Evolutionary conservation across 768 basidiomycete species (phyloP).

Genomic region (Tulasnella sp.): DNA sequence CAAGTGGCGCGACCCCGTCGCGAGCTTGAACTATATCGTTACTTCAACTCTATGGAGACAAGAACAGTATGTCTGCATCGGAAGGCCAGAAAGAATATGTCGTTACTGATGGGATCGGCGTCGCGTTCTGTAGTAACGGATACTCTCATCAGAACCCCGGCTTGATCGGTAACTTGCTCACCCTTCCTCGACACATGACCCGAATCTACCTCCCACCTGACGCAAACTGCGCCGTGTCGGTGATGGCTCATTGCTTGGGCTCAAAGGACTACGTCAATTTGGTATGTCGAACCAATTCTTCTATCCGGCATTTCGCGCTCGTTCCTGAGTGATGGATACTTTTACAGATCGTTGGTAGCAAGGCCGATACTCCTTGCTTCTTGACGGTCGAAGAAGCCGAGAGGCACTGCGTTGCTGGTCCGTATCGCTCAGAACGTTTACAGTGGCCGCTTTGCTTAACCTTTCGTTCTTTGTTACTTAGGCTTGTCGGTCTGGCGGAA

Average conservation of each 20-base stretch:
- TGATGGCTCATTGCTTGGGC: slow-evolving; percentile 70
- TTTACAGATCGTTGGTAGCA: slow-evolving; percentile 64
- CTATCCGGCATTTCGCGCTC: not conserved
- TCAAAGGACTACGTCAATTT: slow-evolving; percentile 80
- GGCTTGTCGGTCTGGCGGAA: slow-evolving; percentile 83
- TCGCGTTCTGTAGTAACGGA: slow-evolving; percentile 7
- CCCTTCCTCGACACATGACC: slow-evolving; percentile 56
- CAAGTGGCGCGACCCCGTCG: slow-evolving; percentile 56
- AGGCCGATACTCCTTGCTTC: slow-evolving; percentile 74
- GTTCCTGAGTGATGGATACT: not conserved
- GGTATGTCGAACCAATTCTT: not conserved
- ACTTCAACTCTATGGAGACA: slow-evolving; percentile 80
- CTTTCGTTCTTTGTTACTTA: not conserved
- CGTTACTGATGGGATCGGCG: not conserved
- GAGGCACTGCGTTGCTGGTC: slow-evolving; percentile 28
- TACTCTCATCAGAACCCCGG: slow-evolving; percentile 41
- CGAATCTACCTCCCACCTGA: slow-evolving; percentile 86
- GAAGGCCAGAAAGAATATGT: not conserved
- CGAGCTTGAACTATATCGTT: slow-evolving; percentile 76
- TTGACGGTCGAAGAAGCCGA: slow-evolving; percentile 65
- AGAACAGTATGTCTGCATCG: slow-evolving; percentile 32
- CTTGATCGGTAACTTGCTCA: slow-evolving; percentile 78
- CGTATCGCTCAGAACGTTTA: slow-evolving; percentile 11
- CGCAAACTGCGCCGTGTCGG: slow-evolving; percentile 75
- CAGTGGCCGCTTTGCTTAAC: not conserved